Evolutionary conservation across 371 early-diverging fungal species (phyloP).

Genomic region (Nematocida sp.): DNA sequence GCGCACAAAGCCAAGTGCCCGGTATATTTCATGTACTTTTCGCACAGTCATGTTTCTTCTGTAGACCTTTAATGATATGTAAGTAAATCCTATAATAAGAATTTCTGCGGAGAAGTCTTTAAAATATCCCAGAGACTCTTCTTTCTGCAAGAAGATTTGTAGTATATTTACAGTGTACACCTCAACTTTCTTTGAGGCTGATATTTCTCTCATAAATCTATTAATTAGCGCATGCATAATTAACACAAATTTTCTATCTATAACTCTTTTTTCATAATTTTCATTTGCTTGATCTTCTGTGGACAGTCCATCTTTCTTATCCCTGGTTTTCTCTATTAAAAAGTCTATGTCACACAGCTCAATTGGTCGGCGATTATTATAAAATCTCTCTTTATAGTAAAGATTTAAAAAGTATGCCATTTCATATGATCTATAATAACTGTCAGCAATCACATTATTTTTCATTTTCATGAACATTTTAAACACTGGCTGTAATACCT

Average conservation of each 20-base stretch:
- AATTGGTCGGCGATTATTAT: not conserved
- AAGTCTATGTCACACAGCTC: conserved; percentile 43
- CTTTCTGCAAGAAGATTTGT: conserved; percentile 36
- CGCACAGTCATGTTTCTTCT: not conserved
- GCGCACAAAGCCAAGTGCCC: conserved; percentile 36
- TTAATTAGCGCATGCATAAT: conserved; percentile 10
- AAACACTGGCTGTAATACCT: conserved; percentile 34
- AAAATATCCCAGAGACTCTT: conserved; percentile 48
- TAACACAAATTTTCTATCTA: conserved; percentile 51
- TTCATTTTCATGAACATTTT: conserved; percentile 20
- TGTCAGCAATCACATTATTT: conserved; percentile 16
- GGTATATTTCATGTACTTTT: conserved; percentile 12
- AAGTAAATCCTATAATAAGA: conserved; percentile 17
- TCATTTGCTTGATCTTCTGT: not conserved
- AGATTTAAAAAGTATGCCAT: conserved; percentile 46
- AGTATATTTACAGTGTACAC: conserved; percentile 3
- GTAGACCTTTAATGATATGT: conserved; percentile 19
- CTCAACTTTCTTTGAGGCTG: conserved; percentile 12
- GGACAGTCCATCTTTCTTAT: not conserved
- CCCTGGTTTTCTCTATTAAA: not conserved
- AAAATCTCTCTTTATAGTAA: conserved; percentile 31
- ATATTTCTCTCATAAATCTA: not conserved
- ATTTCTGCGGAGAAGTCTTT: conserved; percentile 46
- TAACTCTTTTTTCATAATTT: conserved; percentile 26
- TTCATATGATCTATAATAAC: conserved; percentile 41